Evolutionary conservation across 352 stramenopile genomes (phyloP).

Genomic region (Detonula confervacea): DNA sequence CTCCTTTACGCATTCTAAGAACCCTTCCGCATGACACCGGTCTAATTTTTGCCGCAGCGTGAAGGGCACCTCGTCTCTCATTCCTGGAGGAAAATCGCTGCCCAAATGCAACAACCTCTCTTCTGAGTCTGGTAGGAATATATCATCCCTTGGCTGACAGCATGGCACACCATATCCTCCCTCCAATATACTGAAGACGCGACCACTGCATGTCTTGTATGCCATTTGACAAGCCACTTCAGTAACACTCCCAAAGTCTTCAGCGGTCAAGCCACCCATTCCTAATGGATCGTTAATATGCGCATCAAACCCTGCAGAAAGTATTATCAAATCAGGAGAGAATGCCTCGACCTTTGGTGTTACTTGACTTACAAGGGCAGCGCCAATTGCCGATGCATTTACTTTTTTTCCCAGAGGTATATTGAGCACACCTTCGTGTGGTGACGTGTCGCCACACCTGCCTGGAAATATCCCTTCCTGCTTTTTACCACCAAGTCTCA

Average conservation of each 20-base stretch:
- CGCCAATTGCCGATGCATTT: slow-evolving; percentile 68
- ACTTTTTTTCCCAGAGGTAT: slow-evolving; percentile 79
- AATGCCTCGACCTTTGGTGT: slow-evolving; percentile 90
- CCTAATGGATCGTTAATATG: slow-evolving; percentile 91
- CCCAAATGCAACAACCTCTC: slow-evolving; percentile 71
- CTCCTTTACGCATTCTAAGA: slow-evolving; percentile 79
- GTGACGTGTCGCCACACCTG: slow-evolving; percentile 78
- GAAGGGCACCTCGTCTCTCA: slow-evolving; percentile 77
- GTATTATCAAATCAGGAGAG: slow-evolving; percentile 92
- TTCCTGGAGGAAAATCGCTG: slow-evolving; percentile 73
- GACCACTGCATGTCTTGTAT: slow-evolving; percentile 79
- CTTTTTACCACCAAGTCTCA: slow-evolving; percentile 54
- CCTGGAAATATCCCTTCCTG: slow-evolving; percentile 84
- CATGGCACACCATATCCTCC: slow-evolving; percentile 88
- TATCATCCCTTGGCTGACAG: slow-evolving; percentile 65
- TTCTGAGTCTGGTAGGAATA: slow-evolving; percentile 59
- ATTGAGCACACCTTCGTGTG: slow-evolving; percentile 82
- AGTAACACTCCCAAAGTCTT: slow-evolving; percentile 83
- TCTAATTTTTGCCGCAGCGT: slow-evolving; percentile 70
- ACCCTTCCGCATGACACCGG: slow-evolving; percentile 81
- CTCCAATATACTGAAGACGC: slow-evolving; percentile 88
- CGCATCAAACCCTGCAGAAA: slow-evolving; percentile 95
- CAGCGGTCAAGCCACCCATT: slow-evolving; percentile 79
- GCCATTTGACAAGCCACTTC: slow-evolving; percentile 84
- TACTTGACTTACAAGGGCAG: slow-evolving; percentile 83